Conservation (phyloP, 2,329 filamentous ascomycete genomes). For the Tolypocladium endophyticum region DNA sequence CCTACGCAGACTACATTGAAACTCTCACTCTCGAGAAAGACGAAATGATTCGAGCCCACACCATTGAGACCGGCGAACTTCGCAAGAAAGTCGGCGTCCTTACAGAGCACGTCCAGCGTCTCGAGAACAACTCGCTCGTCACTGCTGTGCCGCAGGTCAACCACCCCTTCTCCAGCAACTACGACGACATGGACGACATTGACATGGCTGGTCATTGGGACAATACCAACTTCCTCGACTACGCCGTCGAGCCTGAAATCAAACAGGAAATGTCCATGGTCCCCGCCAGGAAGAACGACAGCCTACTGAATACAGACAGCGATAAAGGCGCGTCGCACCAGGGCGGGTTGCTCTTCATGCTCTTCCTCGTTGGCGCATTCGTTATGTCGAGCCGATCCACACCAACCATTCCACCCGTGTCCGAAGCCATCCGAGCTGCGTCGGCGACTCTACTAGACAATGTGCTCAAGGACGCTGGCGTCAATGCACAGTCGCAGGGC, state of each 20-base stretch:
- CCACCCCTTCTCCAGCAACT: slow-evolving; percentile 58
- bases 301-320: slow-evolving; percentile 27
- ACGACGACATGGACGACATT: slow-evolving; percentile 74
- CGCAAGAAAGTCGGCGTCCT: slow-evolving; percentile 87
- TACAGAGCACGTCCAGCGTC: slow-evolving; percentile 57
- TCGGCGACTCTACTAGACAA: slow-evolving; percentile 69
- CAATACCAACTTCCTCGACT: slow-evolving; percentile 61
- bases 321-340: slow-evolving; percentile 60
- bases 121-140: slow-evolving; percentile 48
- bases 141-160: slow-evolving; percentile 29
- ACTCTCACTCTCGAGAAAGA: slow-evolving; percentile 77
- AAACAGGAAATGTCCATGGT: slow-evolving; percentile 49
- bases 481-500: slow-evolving; percentile 32
- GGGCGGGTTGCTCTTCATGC: slow-evolving; percentile 81
- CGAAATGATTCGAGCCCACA: slow-evolving; percentile 80
- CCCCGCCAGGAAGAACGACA: slow-evolving; percentile 38
- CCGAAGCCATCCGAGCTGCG: slow-evolving; percentile 69
- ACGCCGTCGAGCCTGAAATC: slow-evolving; percentile 49
- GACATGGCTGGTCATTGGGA: slow-evolving; percentile 78
- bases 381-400: slow-evolving; percentile 77
- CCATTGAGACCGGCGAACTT: slow-evolving; percentile 79
- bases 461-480: slow-evolving; percentile 71
- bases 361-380: slow-evolving; percentile 91
- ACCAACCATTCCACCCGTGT: slow-evolving; percentile 64
- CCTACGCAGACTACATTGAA: slow-evolving; percentile 65